A percentile compares a stretch with the other conserved stretches of the same genome.
These are phyloP conservation scores for Citrullus amarus DNA, from an alignment of 306 rosid species.

Conservation along the genomic window DNA sequence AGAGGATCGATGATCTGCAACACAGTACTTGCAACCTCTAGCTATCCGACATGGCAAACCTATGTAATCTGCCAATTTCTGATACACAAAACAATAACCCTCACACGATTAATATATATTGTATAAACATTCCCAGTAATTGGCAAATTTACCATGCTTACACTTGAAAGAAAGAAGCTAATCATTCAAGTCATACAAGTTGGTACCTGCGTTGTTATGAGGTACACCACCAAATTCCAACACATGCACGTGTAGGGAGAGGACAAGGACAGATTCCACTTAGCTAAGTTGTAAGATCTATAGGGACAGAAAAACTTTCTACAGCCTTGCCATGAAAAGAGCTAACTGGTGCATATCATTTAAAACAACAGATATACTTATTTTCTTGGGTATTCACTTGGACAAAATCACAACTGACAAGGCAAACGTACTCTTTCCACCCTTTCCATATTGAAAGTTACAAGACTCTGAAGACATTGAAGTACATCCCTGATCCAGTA, in stretches of 20 bases:
- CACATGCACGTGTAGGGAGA: not conserved
- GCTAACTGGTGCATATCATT: not conserved
- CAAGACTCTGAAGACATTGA: not conserved
- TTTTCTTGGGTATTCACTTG: not conserved
- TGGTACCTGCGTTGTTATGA: not conserved
- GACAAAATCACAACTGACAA: not conserved
- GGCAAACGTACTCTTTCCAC: not conserved
- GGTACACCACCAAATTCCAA: not conserved
- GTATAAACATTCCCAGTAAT: not conserved
- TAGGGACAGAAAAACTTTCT: not conserved
- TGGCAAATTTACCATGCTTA: not conserved
- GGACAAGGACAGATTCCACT: not conserved
- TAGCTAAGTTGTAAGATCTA: not conserved
- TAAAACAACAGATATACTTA: not conserved
- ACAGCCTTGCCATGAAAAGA: not conserved
- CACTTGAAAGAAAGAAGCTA: not conserved
- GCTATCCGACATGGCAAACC: slow-evolving; percentile 99
- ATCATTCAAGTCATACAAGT: not conserved
- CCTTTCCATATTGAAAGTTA: not conserved
- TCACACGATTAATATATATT: not conserved
- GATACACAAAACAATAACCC: slow-evolving; percentile 15
- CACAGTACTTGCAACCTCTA: slow-evolving; percentile 91
- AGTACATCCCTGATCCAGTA: not conserved
- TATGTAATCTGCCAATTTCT: slow-evolving; percentile 90
- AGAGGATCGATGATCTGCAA: slow-evolving; percentile 85